These are phyloP conservation scores for Mucor velutinosus DNA, from an alignment of 371 early-diverging fungal species.

Conservation along the genomic window DNA sequence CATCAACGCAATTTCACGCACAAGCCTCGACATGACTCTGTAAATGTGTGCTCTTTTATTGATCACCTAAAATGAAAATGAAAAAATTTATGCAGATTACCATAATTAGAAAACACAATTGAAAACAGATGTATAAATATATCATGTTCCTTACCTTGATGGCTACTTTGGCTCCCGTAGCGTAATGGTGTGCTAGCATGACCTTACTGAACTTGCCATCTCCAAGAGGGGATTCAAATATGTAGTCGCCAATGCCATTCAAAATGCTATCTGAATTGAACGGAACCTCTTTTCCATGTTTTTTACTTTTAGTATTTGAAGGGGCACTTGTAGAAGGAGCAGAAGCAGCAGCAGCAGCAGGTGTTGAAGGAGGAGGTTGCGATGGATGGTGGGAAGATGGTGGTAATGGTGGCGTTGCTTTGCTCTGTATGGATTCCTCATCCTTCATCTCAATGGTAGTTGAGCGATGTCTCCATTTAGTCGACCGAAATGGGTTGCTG, in stretches of 20 bases:
- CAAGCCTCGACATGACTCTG: conserved; percentile 76
- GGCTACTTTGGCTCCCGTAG: conserved; percentile 62
- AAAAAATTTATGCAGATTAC: conserved; percentile 6
- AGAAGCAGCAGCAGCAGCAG: not conserved
- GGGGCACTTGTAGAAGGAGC: conserved; percentile 1
- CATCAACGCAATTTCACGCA: conserved; percentile 89
- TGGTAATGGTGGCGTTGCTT: conserved; percentile 4
- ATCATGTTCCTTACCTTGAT: conserved; percentile 45
- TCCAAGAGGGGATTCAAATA: conserved; percentile 77
- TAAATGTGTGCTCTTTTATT: conserved; percentile 83
- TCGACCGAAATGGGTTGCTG: conserved; percentile 21
- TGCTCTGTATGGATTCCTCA: not conserved
- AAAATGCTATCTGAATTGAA: conserved; percentile 66
- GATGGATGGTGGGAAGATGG: conserved; percentile 1
- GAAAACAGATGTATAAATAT: not conserved
- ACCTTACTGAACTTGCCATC: conserved; percentile 91
- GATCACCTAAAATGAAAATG: conserved; percentile 54
- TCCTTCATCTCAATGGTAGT: conserved; percentile 25
- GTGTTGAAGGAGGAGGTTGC: not conserved
- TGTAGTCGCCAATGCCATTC: conserved; percentile 75
- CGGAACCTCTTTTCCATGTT: conserved; percentile 19
- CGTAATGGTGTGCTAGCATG: conserved; percentile 77
- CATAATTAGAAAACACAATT: not conserved
- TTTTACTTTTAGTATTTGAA: conserved; percentile 11
- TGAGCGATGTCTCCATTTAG: conserved; percentile 24